Evolutionary conservation across 169 alveolate species (phyloP).

Genomic region (Cryptosporidium sp.): DNA sequence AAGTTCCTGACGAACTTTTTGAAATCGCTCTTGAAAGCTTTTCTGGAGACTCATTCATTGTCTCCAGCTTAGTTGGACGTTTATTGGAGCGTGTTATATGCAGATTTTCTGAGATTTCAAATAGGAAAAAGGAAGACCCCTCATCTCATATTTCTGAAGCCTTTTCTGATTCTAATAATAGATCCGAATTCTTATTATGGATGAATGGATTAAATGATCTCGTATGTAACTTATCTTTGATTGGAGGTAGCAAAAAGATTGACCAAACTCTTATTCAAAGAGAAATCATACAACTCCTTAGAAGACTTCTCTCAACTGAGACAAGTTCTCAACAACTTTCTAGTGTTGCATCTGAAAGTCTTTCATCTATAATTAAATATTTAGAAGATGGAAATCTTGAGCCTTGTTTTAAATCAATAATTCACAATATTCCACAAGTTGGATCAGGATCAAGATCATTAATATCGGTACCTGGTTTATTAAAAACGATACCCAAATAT

Average conservation of each 20-base stretch:
- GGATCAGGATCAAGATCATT: background rate
- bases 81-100: conserved; percentile 11
- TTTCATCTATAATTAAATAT: background rate
- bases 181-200: background rate
- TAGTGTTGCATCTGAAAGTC: background rate
- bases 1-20: conserved; percentile 40
- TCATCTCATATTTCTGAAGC: background rate
- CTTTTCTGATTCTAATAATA: background rate
- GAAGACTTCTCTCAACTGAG: conserved; percentile 8
- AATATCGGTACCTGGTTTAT: background rate
- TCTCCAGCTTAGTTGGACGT: conserved; percentile 10
- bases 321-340: conserved; percentile 13
- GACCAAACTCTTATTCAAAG: conserved; percentile 10
- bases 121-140: background rate
- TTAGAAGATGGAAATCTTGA: background rate
- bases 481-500: background rate
- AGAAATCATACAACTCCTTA: conserved; percentile 7
- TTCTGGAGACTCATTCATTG: background rate
- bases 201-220: conserved; percentile 35
- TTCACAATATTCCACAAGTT: background rate
- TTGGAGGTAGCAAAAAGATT: conserved; percentile 31
- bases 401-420: background rate
- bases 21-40: background rate
- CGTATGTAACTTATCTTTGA: conserved; percentile 8
- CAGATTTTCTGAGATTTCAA: conserved; percentile 7